Percentiles rank a stretch among this genome's conserved stretches.
These are phyloP conservation scores for Lasiodiplodia hormozganensis DNA, from an alignment of 2,329 filamentous ascomycete genomes.

Conservation along the genomic window DNA sequence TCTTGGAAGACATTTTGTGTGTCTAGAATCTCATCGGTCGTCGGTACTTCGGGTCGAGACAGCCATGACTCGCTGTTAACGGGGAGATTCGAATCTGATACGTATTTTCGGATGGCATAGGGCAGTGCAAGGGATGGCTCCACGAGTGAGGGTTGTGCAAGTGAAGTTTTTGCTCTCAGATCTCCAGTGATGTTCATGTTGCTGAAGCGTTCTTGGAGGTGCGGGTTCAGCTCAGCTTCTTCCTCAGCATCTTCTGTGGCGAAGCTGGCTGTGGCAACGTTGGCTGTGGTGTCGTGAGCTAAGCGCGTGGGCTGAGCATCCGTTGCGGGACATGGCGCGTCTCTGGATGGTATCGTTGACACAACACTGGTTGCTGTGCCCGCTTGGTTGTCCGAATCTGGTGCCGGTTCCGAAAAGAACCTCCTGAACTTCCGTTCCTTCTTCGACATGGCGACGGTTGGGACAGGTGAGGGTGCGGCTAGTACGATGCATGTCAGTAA, in stretches of 20 bases:
- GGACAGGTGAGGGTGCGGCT: neutral
- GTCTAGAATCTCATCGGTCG: constrained; percentile 59
- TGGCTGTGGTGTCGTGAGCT: neutral
- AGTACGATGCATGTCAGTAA: neutral
- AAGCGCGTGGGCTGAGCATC: too few relatives aligned
- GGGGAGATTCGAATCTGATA: neutral
- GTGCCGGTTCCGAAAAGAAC: neutral
- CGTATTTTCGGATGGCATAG: neutral
- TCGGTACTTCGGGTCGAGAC: constrained; percentile 62
- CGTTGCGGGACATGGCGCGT: too few relatives aligned
- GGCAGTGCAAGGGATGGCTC: neutral
- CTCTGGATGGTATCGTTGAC: too few relatives aligned
- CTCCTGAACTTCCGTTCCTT: neutral
- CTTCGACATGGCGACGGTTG: neutral
- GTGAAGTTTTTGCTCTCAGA: neutral
- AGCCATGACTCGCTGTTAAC: constrained; percentile 8
- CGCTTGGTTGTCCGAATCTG: neutral
- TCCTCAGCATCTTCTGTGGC: neutral
- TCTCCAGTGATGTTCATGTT: neutral
- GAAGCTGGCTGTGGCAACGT: neutral
- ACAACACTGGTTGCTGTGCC: too few relatives aligned
- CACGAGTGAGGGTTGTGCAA: neutral
- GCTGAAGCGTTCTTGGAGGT: neutral
- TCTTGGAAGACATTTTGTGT: neutral
- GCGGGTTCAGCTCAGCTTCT: neutral